Evolutionary conservation across 345 rosid genomes (phyloP), one percentile per base, ranked within the genome.

Genomic region (Eucalyptus camaldulensis): DNA sequence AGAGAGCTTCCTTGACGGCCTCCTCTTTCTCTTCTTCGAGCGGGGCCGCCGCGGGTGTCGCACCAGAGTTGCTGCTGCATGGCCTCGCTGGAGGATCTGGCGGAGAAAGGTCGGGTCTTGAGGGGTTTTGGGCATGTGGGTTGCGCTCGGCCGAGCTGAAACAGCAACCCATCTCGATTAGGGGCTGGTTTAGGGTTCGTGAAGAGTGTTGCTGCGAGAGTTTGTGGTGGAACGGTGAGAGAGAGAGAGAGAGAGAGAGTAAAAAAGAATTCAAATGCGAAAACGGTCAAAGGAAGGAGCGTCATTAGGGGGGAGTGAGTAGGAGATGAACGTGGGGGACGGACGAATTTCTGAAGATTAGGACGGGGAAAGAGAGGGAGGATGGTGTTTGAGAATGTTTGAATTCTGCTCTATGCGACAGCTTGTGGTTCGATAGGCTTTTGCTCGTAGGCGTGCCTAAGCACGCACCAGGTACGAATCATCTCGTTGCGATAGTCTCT

Each of bases 131-230:
- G 50, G 86, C 90, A 49, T 81, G 33, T 45, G 53, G 87, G 86
- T 87, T 91, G 90, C 60, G 89, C 2, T 33, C 8, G 85, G 88
- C 80, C 91, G 93, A 87, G 93, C 95, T 95, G 13, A 94, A 49
- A 90, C 97, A 93, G 91, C 95, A 93, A 88, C 95, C 93, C 95
- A 94, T 94, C 69, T 31, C 24, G 44, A 24, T 11, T 33, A 21
- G 12, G 81, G 81, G 45, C 21, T 72, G 44, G 25, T 33, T 50
- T 16, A 50, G 54, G 54, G 54, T 50, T 50, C 54, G 54, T 50
- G 21, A 50, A 50, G 54, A 50, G 54, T 50, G 3, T 50, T 15
- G 81, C 45, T 17, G 81, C 13, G 81, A 72, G 81, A 2, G 86
- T 62, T 31, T 49, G 50, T 81, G 50, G 44, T 31, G 45, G 89